phyloP scores from a whole-genome alignment of 2,329 filamentous ascomycete species.

The Aspergillus fructus region DNA sequence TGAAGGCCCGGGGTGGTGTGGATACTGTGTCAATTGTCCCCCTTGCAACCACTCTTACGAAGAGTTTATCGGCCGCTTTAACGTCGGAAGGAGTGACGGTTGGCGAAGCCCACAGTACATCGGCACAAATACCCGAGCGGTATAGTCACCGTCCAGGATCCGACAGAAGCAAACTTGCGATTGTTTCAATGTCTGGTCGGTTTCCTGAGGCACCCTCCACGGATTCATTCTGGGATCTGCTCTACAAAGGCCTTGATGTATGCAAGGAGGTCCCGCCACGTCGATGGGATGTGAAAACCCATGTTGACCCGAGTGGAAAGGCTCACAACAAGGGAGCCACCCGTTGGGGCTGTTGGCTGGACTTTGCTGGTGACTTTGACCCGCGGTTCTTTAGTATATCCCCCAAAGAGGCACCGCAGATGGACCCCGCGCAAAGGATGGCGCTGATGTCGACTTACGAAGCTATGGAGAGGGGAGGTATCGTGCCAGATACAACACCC shows the following conservation, averaged over 20 bases:
- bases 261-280: neutral
- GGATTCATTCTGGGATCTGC: constrained; percentile 2
- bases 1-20: neutral
- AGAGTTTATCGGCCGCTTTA: neutral
- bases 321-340: neutral
- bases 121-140: neutral
- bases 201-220: neutral
- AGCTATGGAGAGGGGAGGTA: constrained; percentile 77
- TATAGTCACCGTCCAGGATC: neutral
- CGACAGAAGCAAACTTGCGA: neutral
- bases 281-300: neutral
- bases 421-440: constrained; percentile 77
- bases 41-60: neutral
- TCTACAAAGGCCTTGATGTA: neutral
- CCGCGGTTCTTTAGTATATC: constrained; percentile 88
- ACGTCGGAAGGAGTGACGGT: neutral
- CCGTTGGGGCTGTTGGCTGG: neutral
- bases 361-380: constrained; percentile 65
- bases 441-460: constrained; percentile 76
- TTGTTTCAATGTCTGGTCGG: constrained; percentile 4
- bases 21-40: neutral
- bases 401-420: constrained; percentile 74
- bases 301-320: neutral
- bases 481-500: constrained; percentile 69
- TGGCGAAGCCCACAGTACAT: neutral